These are phyloP conservation scores for Talaromyces rugulosus DNA, from an alignment of 2,329 filamentous ascomycete species.

Conservation along the genomic window DNA sequence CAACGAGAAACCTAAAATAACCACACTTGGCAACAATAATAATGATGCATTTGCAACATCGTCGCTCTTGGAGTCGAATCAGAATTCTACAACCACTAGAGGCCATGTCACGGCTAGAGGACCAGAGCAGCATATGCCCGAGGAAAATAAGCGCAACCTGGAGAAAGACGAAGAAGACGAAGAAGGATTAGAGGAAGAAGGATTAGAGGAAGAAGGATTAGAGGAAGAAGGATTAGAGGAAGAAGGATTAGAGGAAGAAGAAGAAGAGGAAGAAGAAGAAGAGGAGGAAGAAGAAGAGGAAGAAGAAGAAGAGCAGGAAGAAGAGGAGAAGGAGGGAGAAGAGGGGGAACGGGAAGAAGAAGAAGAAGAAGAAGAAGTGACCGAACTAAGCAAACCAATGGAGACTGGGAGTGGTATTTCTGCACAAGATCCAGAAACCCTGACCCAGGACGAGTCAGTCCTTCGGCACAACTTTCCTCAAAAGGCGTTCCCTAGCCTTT, in stretches of 20 bases:
- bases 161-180: conserved; percentile 8
- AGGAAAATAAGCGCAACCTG: conserved; percentile 12
- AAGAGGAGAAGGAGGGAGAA: background rate
- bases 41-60: background rate
- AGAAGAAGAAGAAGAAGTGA: background rate
- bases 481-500: conserved; percentile 19
- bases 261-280: background rate
- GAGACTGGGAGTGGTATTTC: background rate
- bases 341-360: background rate
- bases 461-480: background rate
- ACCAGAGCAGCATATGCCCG: conserved; percentile 12
- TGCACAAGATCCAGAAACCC: background rate
- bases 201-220: conserved; percentile 3
- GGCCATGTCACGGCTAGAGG: conserved; percentile 13
- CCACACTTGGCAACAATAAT: background rate
- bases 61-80: background rate
- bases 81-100: background rate
- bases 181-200: background rate
- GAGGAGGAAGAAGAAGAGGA: background rate
- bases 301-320: conserved; percentile 1
- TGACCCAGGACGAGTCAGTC: conserved; percentile 1
- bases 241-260: background rate
- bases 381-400: background rate
- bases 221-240: background rate
- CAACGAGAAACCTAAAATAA: background rate